phyloP scores from a whole-genome alignment of 108 stramenopile species.

The Nitzschia sp. region DNA sequence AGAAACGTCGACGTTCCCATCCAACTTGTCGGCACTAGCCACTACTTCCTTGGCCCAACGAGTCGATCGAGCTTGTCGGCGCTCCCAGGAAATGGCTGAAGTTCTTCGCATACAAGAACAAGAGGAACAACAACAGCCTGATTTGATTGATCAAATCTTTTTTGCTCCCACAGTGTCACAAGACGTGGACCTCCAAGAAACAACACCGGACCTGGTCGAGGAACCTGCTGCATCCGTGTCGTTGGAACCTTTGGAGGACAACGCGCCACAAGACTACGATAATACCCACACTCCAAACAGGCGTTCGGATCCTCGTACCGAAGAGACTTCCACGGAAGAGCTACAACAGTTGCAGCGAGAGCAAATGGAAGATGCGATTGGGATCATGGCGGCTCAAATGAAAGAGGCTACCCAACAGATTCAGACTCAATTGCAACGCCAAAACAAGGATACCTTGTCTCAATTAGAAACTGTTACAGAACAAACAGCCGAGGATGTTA shows the following conservation, averaged over 20 bases:
- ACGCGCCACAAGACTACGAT: not conserved
- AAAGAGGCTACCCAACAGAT: conserved; percentile 69
- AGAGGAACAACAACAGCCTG: conserved; percentile 18
- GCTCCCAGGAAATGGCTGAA: conserved; percentile 20
- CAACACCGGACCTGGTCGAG: not conserved
- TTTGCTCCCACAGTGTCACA: not conserved
- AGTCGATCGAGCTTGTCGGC: conserved; percentile 30
- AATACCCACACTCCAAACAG: not conserved
- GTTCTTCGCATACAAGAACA: not conserved
- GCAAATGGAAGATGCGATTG: conserved; percentile 73
- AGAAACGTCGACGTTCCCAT: not conserved
- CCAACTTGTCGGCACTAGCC: not conserved
- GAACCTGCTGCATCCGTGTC: conserved; percentile 4
- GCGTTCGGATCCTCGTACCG: not conserved
- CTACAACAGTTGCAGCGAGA: conserved; percentile 74
- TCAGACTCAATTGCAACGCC: conserved; percentile 54
- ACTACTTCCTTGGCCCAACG: conserved; percentile 16
- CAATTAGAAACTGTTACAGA: conserved; percentile 68
- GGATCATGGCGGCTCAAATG: conserved; percentile 62
- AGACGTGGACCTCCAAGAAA: not conserved
- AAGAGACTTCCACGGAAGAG: conserved; percentile 31
- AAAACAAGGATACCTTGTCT: conserved; percentile 53
- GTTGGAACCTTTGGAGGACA: conserved; percentile 4
- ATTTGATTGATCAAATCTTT: conserved; percentile 31
- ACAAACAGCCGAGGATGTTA: conserved; percentile 59